Base-by-base conservation (phyloP, 331 rosid genomes). In the Quercus phellos region DNA sequence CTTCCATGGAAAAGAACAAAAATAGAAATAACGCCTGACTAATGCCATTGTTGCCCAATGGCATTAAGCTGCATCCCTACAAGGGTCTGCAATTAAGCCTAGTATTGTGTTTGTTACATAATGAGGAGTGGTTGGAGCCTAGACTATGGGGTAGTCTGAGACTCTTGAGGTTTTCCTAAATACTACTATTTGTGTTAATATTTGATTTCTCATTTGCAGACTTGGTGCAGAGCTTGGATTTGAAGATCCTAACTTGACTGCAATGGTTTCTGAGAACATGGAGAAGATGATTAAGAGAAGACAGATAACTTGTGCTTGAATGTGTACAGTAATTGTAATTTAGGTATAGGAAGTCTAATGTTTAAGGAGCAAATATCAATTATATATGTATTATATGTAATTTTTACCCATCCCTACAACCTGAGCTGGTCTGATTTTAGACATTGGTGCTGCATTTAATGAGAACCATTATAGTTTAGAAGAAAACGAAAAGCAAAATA, bases 191-290 rank as follows among this genome's bases (percentile, higher is more conserved):
- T n/a, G 61, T 83, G 68, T n/a, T 79, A 56, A 59, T 58, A 42
- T 34, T 74, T 70, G 32, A 73, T 78, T 73, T 80, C 55, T 80
- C 67, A 46, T 72, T 77, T 51, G 51, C 87, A 93, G 99, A 76
- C 87, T 91, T 69, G 93, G 93, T 4, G 83, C 86, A 51, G 93
- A 90, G 84, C 90, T 95, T 14, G 99, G 97, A 72, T 89, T 86
- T 68, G 99, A 89, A 85, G 96, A 95, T 80, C 99, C 93, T 6
- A 91, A 91, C 83, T 81, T 95, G 86, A 95, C 94, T 63, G 96
- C 97, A 51, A 87, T 86, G 77, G 99, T 95, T 78, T 82, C 97
- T 19, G 96, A 89, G 73, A 93, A 93, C 84, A 85, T 93, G 86
- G 97, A 95, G 87, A 91, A 85, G 80, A 91, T 89, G 90, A 86